Percentiles rank a stretch among this genome's conserved stretches.
Conservation (phyloP, 176 grass and related monocot genomes). For the Oryza glaberrima region DNA sequence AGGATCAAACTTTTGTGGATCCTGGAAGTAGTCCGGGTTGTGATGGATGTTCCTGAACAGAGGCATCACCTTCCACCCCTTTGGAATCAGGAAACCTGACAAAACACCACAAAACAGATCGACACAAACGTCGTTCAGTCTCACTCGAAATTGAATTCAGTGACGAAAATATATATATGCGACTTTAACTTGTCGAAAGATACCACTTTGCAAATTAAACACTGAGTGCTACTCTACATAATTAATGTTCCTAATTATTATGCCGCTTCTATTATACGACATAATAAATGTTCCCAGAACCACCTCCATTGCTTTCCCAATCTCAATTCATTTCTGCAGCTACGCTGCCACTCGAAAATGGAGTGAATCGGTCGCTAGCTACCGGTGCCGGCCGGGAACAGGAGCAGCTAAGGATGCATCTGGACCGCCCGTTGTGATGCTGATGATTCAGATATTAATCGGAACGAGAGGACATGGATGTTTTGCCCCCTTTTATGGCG, state of each 20-base stretch:
- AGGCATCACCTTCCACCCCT: conserved; percentile 81
- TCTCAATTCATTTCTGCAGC: not conserved
- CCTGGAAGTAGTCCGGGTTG: conserved; percentile 48
- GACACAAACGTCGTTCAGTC: not conserved
- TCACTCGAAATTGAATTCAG: not conserved
- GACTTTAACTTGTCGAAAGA: not conserved
- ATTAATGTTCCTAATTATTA: not conserved
- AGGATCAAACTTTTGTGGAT: conserved; percentile 53
- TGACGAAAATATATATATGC: not conserved
- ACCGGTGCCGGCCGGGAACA: conserved; percentile 47
- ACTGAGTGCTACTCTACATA: not conserved
- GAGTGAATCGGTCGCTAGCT: conserved; percentile 23
- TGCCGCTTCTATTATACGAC: not conserved
- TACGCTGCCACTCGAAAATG: not conserved
- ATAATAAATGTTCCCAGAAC: not conserved
- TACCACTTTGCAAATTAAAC: conserved; percentile 6
- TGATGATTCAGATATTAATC: not conserved
- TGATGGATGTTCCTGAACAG: conserved; percentile 64
- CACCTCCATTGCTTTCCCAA: not conserved
- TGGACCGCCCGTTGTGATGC: not conserved
- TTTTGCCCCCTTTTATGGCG: conserved; percentile 12
- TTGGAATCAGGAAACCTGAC: conserved; percentile 64
- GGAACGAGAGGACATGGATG: conserved; percentile 29
- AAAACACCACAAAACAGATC: not conserved
- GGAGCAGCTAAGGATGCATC: conserved; percentile 2